phyloP scores from a whole-genome alignment of 805 yeast species.

The Phaffomyces thermotolerans region DNA sequence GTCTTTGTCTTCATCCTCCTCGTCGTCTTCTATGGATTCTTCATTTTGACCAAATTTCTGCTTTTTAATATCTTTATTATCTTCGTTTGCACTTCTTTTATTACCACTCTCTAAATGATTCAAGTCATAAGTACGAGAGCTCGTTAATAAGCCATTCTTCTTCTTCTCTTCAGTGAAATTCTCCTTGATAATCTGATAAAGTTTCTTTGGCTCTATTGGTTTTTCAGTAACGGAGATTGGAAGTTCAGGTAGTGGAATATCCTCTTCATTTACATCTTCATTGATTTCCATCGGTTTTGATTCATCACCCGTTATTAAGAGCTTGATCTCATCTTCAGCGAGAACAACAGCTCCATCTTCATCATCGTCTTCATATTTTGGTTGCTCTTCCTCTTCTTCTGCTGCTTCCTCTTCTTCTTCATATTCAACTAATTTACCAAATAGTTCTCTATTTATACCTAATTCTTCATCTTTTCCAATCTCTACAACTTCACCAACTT shows the following conservation, averaged over 20 bases:
- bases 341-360: conserved; percentile 12
- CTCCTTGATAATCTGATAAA: conserved; percentile 21
- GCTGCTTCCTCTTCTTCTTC: conserved; percentile 16
- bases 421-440: conserved; percentile 26
- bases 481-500: conserved; percentile 27
- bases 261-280: conserved; percentile 20
- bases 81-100: conserved; percentile 8
- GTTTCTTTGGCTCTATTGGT: conserved; percentile 17
- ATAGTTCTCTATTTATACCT: conserved; percentile 15
- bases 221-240: conserved; percentile 10
- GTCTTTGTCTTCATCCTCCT: conserved; percentile 13
- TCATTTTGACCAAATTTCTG: conserved; percentile 1
- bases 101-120: too few relatives aligned
- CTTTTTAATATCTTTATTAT: background rate
- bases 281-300: conserved; percentile 1
- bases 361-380: conserved; percentile 12
- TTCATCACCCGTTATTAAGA: too few relatives aligned
- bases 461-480: conserved; percentile 13
- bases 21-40: too few relatives aligned
- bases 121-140: conserved; percentile 22
- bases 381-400: conserved; percentile 7
- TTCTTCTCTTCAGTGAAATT: conserved; percentile 3
- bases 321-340: conserved; percentile 9
- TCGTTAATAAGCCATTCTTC: conserved; percentile 11
- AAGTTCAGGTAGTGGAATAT: conserved; percentile 14